Base-by-base conservation (phyloP, 768 basidiomycete genomes). In the Boletus vermiculosoides region DNA sequence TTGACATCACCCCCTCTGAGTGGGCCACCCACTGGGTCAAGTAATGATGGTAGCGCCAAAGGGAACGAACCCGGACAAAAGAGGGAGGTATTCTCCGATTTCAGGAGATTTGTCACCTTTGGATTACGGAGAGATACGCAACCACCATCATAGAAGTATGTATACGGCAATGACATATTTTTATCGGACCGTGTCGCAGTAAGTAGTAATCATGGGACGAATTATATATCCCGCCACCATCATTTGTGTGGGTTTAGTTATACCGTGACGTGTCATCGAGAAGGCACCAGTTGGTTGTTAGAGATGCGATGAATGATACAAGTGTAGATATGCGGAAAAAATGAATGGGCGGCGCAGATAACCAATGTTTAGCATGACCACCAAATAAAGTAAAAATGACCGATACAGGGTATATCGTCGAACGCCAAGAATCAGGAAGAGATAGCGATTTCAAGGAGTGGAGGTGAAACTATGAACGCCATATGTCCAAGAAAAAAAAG, bases 41-140 rank as follows among this genome's bases (percentile, higher is more conserved):
- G 83, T 55, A 71, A 71, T 18, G 78, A 77, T 40, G 63, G 70
- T 18, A 68, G 68, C 59, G 68, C 72, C n/a, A 74, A 75, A 20
- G 73, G 75, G 0, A 77, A 76, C 47, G 80, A 82, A 54, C 37
- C 67, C 2, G 69, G 72, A 23, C 77, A 81, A 54, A 85, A 85
- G 62, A 78, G 87, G 22, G 88, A 93, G 64, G 90, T 93, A 0
- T 94, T 97, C 70, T 91, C 91, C 2, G 94, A 94, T 65, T 86
- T 96, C 64, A 78, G 88, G 63, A 79, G 94, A 18, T 88, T 97
- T 67, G 92, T 97, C 45, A 92, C 85, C 62, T 96, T 97, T 71
- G 93, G 92, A 0, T 74, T 93, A 58, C 77, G 93, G 66, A 82
- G 91, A 61, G 92, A 93, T 60, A 76, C 85, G 52, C 69, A 63